phyloP scores from a whole-genome alignment of 768 basidiomycete species.

The Mycena belliarum region DNA sequence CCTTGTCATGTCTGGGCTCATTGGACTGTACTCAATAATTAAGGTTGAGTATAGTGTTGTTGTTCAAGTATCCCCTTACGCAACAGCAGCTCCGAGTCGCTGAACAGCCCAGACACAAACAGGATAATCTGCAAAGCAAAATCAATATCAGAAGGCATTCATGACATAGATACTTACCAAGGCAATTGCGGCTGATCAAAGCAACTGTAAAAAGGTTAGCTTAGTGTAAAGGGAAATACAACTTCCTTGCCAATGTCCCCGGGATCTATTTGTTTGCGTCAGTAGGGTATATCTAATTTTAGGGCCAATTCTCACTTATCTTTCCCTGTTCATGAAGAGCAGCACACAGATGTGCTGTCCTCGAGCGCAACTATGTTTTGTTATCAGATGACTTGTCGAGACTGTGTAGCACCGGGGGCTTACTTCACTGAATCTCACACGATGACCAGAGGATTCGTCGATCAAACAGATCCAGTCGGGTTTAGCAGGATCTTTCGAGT shows the following conservation, averaged over 20 bases:
- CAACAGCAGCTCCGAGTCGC: not conserved
- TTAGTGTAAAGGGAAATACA: too few species aligned
- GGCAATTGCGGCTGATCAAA: not conserved
- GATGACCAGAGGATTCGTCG: not conserved
- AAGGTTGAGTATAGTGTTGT: not conserved
- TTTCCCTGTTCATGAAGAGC: not conserved
- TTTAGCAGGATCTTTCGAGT: not conserved
- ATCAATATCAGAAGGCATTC: not conserved
- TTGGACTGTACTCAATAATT: not conserved
- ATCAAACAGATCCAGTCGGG: not conserved
- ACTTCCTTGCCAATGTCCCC: not conserved
- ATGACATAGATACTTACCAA: not conserved
- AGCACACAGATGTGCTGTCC: not conserved
- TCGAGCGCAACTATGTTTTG: not conserved
- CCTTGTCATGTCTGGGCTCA: not conserved
- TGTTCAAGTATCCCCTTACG: not conserved
- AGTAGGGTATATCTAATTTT: not conserved
- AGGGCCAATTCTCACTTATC: not conserved
- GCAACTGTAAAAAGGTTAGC: not conserved
- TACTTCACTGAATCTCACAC: not conserved
- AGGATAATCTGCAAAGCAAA: not conserved
- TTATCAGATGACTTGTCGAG: too few species aligned
- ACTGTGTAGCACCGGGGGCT: not conserved
- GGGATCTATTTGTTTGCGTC: not conserved
- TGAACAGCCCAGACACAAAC: not conserved